A percentile compares a stretch with the other conserved stretches of the same genome.
Evolutionary conservation across 2,329 filamentous ascomycete species (phyloP).

Genomic region (Venturia pyrina): DNA sequence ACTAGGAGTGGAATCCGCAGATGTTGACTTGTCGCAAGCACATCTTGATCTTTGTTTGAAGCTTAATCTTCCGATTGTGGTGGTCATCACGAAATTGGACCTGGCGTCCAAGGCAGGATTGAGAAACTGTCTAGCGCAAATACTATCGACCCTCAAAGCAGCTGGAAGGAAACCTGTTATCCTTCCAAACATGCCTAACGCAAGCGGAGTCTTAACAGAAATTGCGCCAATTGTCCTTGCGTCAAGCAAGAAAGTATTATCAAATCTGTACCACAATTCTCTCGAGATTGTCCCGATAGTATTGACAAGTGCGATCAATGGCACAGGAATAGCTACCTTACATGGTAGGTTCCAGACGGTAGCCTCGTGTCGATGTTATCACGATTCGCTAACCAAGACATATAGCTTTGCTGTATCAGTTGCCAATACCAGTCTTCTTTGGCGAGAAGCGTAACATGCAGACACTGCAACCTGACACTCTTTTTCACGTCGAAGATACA

Average conservation of each 20-base stretch:
- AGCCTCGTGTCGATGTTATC: not conserved
- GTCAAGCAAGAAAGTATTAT: conserved; percentile 49
- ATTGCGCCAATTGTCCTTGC: conserved; percentile 47
- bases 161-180: conserved; percentile 65
- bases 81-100: conserved; percentile 88
- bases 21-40: conserved; percentile 63
- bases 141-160: conserved; percentile 69
- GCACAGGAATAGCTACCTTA: conserved; percentile 67
- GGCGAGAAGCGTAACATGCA: conserved; percentile 11
- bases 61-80: conserved; percentile 63
- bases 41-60: conserved; percentile 81
- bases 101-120: conserved; percentile 65
- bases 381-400: not conserved
- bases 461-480: conserved; percentile 35
- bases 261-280: conserved; percentile 38
- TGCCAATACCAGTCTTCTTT: conserved; percentile 50
- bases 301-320: conserved; percentile 77
- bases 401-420: conserved; percentile 53
- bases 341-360: conserved; percentile 41
- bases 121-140: conserved; percentile 57
- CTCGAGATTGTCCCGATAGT: conserved; percentile 64
- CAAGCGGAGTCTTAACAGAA: conserved; percentile 40
- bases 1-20: conserved; percentile 36
- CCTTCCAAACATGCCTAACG: conserved; percentile 6
- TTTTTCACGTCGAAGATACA: conserved; percentile 88